Evolutionary conservation across 2,329 filamentous ascomycete species (phyloP).

Genomic region (Setomelanomma holmii): DNA sequence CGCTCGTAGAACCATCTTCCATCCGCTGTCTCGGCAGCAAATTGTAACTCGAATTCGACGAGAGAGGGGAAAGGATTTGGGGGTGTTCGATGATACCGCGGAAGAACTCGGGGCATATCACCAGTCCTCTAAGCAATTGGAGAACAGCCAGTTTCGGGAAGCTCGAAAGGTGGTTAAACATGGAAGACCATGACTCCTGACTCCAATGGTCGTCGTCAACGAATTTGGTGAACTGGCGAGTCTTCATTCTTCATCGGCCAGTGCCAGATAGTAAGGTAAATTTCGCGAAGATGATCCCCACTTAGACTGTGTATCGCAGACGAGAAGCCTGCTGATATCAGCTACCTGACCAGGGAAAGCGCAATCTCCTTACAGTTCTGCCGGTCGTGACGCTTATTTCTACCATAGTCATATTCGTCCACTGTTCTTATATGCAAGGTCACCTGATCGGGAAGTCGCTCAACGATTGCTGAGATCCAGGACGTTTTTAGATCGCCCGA

Average conservation of each 20-base stretch:
- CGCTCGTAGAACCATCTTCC: conserved; percentile 14
- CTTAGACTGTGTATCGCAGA: not conserved
- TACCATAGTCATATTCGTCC: not conserved
- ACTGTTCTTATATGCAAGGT: not conserved
- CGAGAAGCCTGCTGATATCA: not conserved
- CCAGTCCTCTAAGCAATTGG: conserved; percentile 2
- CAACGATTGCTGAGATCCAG: conserved; percentile 1
- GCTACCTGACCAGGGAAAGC: not conserved
- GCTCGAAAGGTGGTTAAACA: conserved; percentile 5
- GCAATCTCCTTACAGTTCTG: not conserved
- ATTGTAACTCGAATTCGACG: conserved; percentile 11
- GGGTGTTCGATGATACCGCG: not conserved
- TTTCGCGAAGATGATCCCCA: not conserved
- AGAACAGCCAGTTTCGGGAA: conserved; percentile 2
- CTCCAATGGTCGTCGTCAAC: not conserved
- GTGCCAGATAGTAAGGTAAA: not conserved
- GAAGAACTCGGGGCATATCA: conserved; percentile 11
- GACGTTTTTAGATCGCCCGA: not conserved
- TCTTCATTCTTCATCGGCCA: not conserved
- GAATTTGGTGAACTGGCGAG: conserved; percentile 2
- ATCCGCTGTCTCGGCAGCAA: conserved; percentile 14
- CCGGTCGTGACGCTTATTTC: not conserved
- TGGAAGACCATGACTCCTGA: conserved; percentile 3
- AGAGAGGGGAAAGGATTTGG: conserved; percentile 8
- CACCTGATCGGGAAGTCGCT: conserved; percentile 2